Percentiles rank a stretch among this genome's conserved stretches.
Conservation (phyloP, 805 yeast genomes). For the Candida morakotiae region DNA sequence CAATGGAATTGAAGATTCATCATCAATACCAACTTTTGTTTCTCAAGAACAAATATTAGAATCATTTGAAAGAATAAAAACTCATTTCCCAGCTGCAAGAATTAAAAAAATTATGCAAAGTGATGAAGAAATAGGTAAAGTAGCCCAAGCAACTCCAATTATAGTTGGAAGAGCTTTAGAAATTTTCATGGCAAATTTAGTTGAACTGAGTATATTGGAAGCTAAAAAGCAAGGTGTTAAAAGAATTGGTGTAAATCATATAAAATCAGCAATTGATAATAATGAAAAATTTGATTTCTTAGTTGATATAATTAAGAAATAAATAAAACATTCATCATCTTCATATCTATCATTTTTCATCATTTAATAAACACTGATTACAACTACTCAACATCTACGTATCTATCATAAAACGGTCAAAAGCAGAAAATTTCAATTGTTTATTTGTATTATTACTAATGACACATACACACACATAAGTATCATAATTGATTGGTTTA, state of each 20-base stretch:
- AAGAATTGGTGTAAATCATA: constrained; percentile 77
- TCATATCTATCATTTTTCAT: too few species aligned
- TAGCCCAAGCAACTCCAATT: constrained; percentile 98
- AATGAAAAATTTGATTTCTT: constrained; percentile 93
- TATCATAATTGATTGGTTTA: too few species aligned
- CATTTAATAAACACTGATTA: too few species aligned
- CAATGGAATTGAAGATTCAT: background rate
- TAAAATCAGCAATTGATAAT: constrained; percentile 75
- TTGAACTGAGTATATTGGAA: constrained; percentile 75
- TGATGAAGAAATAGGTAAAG: constrained; percentile 97
- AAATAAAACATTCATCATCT: constrained; percentile 15
- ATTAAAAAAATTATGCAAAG: constrained; percentile 96
- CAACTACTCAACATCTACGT: too few species aligned
- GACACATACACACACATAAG: too few species aligned
- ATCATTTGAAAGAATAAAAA: constrained; percentile 54
- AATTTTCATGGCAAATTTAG: constrained; percentile 83
- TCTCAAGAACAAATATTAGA: constrained; percentile 28
- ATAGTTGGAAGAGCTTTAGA: constrained; percentile 95
- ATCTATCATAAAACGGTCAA: too few species aligned
- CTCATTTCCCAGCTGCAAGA: constrained; percentile 89
- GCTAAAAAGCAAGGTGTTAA: constrained; percentile 73
- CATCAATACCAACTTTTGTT: constrained; percentile 10
- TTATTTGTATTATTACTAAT: too few species aligned
- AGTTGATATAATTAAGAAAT: constrained; percentile 67
- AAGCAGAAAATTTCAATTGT: too few species aligned